These are phyloP conservation scores for Blastomyces gilchristii DNA, from an alignment of 2,329 filamentous ascomycete genomes.

Conservation along the genomic window DNA sequence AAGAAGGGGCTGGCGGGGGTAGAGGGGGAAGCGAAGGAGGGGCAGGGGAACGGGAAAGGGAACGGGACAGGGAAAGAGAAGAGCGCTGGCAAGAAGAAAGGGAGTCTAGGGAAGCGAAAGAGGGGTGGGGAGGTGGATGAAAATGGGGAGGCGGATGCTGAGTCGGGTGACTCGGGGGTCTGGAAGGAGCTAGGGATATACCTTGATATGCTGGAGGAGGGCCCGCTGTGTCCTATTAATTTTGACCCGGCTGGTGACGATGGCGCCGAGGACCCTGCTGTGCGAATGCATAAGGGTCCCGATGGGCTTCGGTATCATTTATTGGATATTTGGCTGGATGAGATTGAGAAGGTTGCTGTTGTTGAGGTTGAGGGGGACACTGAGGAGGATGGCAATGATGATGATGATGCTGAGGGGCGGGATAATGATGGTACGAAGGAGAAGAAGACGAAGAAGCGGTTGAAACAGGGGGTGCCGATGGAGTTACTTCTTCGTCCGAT, in stretches of 20 bases:
- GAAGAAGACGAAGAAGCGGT: conserved; percentile 19
- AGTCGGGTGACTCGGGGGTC: conserved; percentile 17
- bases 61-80: conserved; percentile 21
- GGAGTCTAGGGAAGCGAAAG: conserved; percentile 19
- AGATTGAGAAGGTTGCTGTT: conserved; percentile 60
- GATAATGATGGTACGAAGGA: neutral
- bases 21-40: conserved; percentile 16
- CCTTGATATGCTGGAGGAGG: conserved; percentile 32
- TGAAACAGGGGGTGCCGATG: conserved; percentile 30
- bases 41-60: conserved; percentile 23
- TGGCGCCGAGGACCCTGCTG: conserved; percentile 10
- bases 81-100: conserved; percentile 18
- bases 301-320: conserved; percentile 80
- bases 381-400: conserved; percentile 6
- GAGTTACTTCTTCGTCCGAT: conserved; percentile 37
- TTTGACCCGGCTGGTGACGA: conserved; percentile 22
- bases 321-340: conserved; percentile 84
- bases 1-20: conserved; percentile 19
- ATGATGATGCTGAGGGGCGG: neutral
- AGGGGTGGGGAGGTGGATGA: conserved; percentile 14
- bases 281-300: conserved; percentile 49
- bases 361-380: conserved; percentile 25
- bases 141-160: conserved; percentile 13
- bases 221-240: conserved; percentile 31
- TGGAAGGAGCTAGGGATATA: conserved; percentile 27